Evolutionary conservation across 2,329 filamentous ascomycete species (phyloP).

Genomic region (Alternaria infectoria): DNA sequence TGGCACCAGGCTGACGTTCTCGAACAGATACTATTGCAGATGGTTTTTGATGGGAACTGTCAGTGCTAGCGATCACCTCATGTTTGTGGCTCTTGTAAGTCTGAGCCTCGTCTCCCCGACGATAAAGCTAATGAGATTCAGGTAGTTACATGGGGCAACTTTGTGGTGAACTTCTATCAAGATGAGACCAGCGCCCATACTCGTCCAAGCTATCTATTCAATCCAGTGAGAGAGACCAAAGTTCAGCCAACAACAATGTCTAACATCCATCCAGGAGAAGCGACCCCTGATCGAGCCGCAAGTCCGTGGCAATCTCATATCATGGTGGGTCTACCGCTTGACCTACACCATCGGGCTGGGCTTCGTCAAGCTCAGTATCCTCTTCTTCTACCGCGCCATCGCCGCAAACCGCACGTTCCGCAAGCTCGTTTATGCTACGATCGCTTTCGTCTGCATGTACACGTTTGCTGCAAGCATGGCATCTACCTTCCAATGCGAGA

Average conservation of each 20-base stretch:
- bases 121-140: constrained; percentile 20
- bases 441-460: constrained; percentile 40
- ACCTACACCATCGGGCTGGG: constrained; percentile 37
- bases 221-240: constrained; percentile 27
- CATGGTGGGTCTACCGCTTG: constrained; percentile 46
- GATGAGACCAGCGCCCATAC: constrained; percentile 36
- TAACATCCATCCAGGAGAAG: constrained; percentile 35
- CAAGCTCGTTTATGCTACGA: constrained; percentile 35
- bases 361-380: constrained; percentile 43
- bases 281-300: constrained; percentile 28
- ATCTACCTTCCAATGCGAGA: constrained; percentile 42
- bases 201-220: constrained; percentile 31
- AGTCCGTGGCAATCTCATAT: constrained; percentile 37
- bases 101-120: neutral
- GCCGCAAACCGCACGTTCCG: constrained; percentile 43
- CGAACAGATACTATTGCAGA: constrained; percentile 42
- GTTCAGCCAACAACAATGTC: neutral
- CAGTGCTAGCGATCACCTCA: constrained; percentile 43
- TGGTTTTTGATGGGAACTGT: constrained; percentile 40
- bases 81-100: constrained; percentile 42
- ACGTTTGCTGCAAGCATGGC: constrained; percentile 37
- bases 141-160: constrained; percentile 46
- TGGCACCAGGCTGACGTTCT: constrained; percentile 1
- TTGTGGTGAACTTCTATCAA: constrained; percentile 45
- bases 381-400: constrained; percentile 46